Evolutionary conservation across 371 early-diverging fungal species (phyloP), one percentile per base, ranked within the genome.

Genomic region (Thermomucor indicae-seudaticae): DNA sequence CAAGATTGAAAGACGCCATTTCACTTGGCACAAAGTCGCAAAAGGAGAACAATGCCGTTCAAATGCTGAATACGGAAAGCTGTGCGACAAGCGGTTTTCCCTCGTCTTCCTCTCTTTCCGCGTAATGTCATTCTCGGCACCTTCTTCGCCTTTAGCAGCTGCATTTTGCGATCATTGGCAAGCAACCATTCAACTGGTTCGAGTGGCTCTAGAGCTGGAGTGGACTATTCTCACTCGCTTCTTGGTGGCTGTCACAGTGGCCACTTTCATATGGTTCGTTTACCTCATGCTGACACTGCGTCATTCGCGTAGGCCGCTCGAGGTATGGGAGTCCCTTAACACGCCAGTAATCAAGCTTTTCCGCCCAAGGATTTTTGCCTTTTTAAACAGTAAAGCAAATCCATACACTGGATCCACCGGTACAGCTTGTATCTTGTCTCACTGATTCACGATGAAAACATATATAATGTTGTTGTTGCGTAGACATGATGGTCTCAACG

Each of bases 211-310:
- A 11, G 52, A 60, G 43, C 16, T 66, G 11, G 71, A 71, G 56
- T 71, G 71, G 71, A 67, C 71, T n/a, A 58, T 71, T 23, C 60
- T 71, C 38, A 58, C 58, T 28, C 62, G 67, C 3, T 55, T 64
- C 23, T 20, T 59, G 14, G 53, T 51, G 5, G 60, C 47, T 41
- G 51, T 64, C 16, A 43, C 49, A 4, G 30, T 67, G 6, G 37
- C 57, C 1, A 71, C 71, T 0, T 27, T 44, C 20, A 34, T 46
- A 14, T 66, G 56, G 7, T 53, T 66, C n/a, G 28, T 67, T 19
- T 71, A 71, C 39, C 56, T 71, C n/a, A 16, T 67, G 16, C 50
- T 51, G 25, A 59, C 60, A 14, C 51, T 71, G 25, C 55, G 71
- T 20, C 52, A 71, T 49, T 54, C 60, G 1, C 53, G 57, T 29